phyloP scores from a whole-genome alignment of 305 asterid genomes.

The Euphrasia arctica region DNA sequence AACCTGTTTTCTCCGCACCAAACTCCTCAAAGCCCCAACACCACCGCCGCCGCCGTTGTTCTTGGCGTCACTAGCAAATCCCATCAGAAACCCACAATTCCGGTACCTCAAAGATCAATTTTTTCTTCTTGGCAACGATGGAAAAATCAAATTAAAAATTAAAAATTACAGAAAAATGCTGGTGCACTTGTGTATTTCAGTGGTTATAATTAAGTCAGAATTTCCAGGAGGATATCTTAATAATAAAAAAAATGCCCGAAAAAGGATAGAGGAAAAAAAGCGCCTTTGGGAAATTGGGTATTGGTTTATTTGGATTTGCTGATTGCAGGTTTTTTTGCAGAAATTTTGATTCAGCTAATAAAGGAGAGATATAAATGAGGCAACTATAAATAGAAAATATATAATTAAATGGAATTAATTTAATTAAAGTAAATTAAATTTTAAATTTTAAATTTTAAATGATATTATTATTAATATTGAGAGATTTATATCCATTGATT shows the following conservation, averaged over 20 bases:
- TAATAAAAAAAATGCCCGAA: background rate
- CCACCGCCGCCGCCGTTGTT: conserved; percentile 35
- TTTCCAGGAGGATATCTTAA: background rate
- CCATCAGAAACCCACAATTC: conserved; percentile 46
- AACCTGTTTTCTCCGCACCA: conserved; percentile 89
- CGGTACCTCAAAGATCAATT: conserved; percentile 21
- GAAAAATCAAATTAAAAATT: background rate
- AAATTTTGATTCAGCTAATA: background rate
- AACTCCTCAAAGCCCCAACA: conserved; percentile 51
- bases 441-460: too few relatives aligned
- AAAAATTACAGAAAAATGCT: background rate
- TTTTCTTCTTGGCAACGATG: conserved; percentile 22
- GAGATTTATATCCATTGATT: too few relatives aligned
- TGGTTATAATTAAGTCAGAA: background rate
- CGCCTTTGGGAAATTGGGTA: conserved; percentile 11
- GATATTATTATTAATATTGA: too few relatives aligned
- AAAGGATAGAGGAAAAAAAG: background rate
- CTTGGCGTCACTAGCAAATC: conserved; percentile 38
- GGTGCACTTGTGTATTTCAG: background rate
- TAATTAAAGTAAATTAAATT: too few relatives aligned
- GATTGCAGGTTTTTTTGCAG: background rate
- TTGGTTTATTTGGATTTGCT: background rate
- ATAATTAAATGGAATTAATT: background rate
- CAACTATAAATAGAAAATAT: background rate
- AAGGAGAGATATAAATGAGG: background rate